Base-by-base conservation (phyloP, 345 rosid species). In the Aurinia saxatilis region DNA sequence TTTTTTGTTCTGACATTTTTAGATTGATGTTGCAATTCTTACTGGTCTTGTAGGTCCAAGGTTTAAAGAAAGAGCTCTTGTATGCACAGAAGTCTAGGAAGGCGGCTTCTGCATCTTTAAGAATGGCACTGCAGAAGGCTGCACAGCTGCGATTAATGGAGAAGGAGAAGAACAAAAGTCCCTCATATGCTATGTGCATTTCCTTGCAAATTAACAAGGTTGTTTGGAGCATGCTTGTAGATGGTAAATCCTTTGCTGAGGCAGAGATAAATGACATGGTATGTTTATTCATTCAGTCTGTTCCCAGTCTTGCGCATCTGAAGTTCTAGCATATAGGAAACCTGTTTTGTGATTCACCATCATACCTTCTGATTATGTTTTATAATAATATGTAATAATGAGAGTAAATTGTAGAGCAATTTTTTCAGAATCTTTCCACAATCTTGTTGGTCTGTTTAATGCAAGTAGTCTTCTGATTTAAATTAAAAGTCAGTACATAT, bases 251-350 rank as follows among this genome's bases (percentile, higher is more conserved):
- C 58, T 90, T 93, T 83, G 99, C 99, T 14, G 99, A 93, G 77
- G 95, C 97, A 47, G 97, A 93, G 86, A 93, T 93, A 75, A 93
- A 84, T 82, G 97, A 93, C 80, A 78, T 93, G 97, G 99, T 93
- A 69, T 73, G 87, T 72, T 37, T 39, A 21, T 17, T 16, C 46
- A 31, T 54, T 66, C 37, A 45, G 38, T 53, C 23, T 42, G 7
- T 35, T 44, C 16, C 11, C 23, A 41, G 42, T 53, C 14, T 7
- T 41, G 5, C 13, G 48, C 34, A 18, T 37, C 7, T 46, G 10
- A 25, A 62, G 16, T 50, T 30, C 2, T 39, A 35, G 29, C 39
- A 36, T 66, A 57, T n/a, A 19, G 50, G 10, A 39, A 50, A 40
- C 53, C 13, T 39, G 12, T 56, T 57, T 25, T 49, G 2, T 38